Evolutionary conservation across 2,329 filamentous ascomycete genomes (phyloP).

Genomic region (Madurella mycetomatis): DNA sequence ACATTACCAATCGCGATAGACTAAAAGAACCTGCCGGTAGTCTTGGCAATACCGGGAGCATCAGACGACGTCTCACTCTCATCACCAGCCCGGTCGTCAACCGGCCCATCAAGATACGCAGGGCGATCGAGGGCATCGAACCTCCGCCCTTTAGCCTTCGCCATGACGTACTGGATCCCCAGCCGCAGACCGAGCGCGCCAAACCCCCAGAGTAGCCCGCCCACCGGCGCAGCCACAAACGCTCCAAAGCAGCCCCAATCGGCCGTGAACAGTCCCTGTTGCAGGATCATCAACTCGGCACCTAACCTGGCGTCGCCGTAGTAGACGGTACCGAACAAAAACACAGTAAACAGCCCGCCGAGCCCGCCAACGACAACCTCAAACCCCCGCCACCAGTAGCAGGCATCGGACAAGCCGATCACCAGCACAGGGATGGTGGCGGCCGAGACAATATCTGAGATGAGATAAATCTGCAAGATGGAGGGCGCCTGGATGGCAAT

Average conservation of each 20-base stretch:
- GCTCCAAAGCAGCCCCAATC: slow-evolving; percentile 83
- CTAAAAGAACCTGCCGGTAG: slow-evolving; percentile 53
- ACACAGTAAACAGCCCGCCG: slow-evolving; percentile 73
- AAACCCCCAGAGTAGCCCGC: slow-evolving; percentile 67
- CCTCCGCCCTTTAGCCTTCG: slow-evolving; percentile 53
- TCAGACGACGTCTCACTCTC: slow-evolving; percentile 15
- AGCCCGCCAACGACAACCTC: slow-evolving; percentile 75
- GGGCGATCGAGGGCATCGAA: slow-evolving; percentile 66
- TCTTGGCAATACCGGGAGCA: slow-evolving; percentile 29
- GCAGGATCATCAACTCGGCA: slow-evolving; percentile 64
- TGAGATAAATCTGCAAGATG: slow-evolving; percentile 77
- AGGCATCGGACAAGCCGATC: slow-evolving; percentile 61
- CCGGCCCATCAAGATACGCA: slow-evolving; percentile 13
- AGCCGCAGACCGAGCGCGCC: slow-evolving; percentile 59
- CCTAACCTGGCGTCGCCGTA: slow-evolving; percentile 63
- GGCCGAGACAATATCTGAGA: slow-evolving; percentile 74
- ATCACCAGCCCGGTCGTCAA: background rate
- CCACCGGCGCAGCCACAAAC: slow-evolving; percentile 74
- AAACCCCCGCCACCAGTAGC: slow-evolving; percentile 73
- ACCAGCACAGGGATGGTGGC: slow-evolving; percentile 70
- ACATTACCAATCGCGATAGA: too few species aligned
- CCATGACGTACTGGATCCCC: slow-evolving; percentile 51
- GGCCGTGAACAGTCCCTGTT: slow-evolving; percentile 67
- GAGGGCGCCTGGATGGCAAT: slow-evolving; percentile 69
- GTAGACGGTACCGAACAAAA: slow-evolving; percentile 76